Conservation (phyloP, 352 stramenopile genomes). For the Globisporangium middletonii region DNA sequence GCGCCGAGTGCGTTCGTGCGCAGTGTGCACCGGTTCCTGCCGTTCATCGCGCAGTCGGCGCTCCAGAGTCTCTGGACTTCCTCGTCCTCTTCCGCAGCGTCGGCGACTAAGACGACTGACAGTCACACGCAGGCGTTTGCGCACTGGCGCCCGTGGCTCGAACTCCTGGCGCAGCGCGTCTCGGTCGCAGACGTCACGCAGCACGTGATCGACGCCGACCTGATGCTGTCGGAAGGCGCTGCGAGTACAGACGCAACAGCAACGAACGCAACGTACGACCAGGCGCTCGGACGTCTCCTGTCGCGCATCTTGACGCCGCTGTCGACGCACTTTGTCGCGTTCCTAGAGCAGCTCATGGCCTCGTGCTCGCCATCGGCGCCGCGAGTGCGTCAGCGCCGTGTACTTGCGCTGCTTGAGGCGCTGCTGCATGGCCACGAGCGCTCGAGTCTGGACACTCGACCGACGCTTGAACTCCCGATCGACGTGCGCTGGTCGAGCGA, state of each 20-base stretch:
- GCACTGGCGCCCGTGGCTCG: slow-evolving; percentile 50
- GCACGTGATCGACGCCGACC: slow-evolving; percentile 47
- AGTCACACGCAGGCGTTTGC: slow-evolving; percentile 12
- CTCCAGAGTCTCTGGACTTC: slow-evolving; percentile 28
- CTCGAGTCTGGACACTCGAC: not conserved
- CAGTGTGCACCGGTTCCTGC: slow-evolving; percentile 43
- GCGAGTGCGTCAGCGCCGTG: slow-evolving; percentile 17
- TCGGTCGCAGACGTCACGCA: slow-evolving; percentile 46
- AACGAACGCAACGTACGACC: slow-evolving; percentile 9
- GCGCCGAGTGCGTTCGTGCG: slow-evolving; percentile 23
- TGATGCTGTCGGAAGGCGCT: slow-evolving; percentile 24
- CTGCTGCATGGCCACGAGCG: slow-evolving; percentile 25
- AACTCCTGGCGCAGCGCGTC: slow-evolving; percentile 31
- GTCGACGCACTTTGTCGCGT: slow-evolving; percentile 44
- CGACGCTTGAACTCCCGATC: slow-evolving; percentile 14
- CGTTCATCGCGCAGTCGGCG: slow-evolving; percentile 44
- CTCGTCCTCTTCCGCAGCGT: not conserved
- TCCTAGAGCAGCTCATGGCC: slow-evolving; percentile 32
- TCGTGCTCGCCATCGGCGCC: slow-evolving; percentile 25
- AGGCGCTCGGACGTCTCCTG: slow-evolving; percentile 35
- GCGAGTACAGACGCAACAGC: not conserved
- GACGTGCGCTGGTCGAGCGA: slow-evolving; percentile 8
- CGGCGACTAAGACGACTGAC: slow-evolving; percentile 8
- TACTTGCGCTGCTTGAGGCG: slow-evolving; percentile 36
- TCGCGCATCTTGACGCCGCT: slow-evolving; percentile 29